Evolutionary conservation across 2,329 filamentous ascomycete genomes (phyloP).

Genomic region (Chalaropsis thielavioides): DNA sequence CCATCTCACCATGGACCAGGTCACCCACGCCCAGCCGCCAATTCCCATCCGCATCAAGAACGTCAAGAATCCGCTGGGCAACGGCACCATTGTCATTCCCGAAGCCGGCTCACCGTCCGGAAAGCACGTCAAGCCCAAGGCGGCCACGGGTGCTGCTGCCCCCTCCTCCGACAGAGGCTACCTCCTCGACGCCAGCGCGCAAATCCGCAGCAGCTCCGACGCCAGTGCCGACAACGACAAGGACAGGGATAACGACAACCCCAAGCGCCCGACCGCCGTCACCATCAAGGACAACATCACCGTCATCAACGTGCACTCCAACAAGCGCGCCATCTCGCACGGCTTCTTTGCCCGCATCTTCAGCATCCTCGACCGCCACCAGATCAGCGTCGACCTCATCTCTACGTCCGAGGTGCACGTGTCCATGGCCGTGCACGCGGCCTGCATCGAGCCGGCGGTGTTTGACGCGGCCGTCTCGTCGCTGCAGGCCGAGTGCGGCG

Average conservation of each 20-base stretch:
- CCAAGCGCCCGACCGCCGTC: conserved; percentile 71
- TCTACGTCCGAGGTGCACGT: conserved; percentile 95
- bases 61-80: conserved; percentile 69
- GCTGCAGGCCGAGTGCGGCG: conserved; percentile 58
- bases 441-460: conserved; percentile 46
- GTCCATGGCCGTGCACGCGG: conserved; percentile 86
- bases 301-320: conserved; percentile 95
- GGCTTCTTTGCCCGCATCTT: conserved; percentile 94
- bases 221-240: neutral
- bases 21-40: conserved; percentile 61
- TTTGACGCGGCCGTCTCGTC: conserved; percentile 56
- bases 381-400: conserved; percentile 87
- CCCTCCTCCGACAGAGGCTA: neutral
- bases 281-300: conserved; percentile 96
- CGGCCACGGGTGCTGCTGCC: conserved; percentile 28
- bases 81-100: conserved; percentile 70
- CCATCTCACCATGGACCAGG: conserved; percentile 96
- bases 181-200: neutral
- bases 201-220: neutral
- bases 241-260: conserved; percentile 44
- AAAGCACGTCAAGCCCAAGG: conserved; percentile 29
- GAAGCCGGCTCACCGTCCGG: conserved; percentile 44
- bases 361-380: conserved; percentile 71
- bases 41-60: conserved; percentile 87
- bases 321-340: conserved; percentile 89